These are phyloP conservation scores for Discostella stelligeroides DNA, from an alignment of 108 stramenopile species.

Conservation along the genomic window DNA sequence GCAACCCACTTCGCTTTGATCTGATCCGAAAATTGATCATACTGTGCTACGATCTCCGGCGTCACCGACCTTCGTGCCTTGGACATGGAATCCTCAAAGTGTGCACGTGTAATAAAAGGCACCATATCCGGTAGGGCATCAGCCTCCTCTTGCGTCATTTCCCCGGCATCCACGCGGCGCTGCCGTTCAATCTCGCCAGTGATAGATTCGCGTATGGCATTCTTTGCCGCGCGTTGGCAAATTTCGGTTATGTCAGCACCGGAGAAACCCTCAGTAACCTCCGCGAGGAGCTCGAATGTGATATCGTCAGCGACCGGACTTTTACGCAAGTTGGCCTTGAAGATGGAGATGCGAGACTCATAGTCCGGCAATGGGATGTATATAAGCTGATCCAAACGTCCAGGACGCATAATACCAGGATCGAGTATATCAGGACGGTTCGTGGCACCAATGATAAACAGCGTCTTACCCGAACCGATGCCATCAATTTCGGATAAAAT, in stretches of 20 bases:
- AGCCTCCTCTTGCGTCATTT: slow-evolving; percentile 82
- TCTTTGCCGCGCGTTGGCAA: slow-evolving; percentile 90
- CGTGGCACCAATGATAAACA: slow-evolving; percentile 94
- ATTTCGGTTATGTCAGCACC: slow-evolving; percentile 97
- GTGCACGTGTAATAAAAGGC: slow-evolving; percentile 72
- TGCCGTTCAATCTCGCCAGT: slow-evolving; percentile 85
- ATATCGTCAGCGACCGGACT: slow-evolving; percentile 85
- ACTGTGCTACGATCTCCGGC: slow-evolving; percentile 85
- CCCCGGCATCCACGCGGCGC: slow-evolving; percentile 84
- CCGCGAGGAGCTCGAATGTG: slow-evolving; percentile 83
- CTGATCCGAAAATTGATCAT: slow-evolving; percentile 84
- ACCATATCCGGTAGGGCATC: slow-evolving; percentile 86
- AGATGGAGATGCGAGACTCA: slow-evolving; percentile 89
- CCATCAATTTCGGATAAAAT: slow-evolving; percentile 99
- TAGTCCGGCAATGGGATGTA: slow-evolving; percentile 93
- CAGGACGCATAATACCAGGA: slow-evolving; percentile 93
- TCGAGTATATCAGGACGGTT: slow-evolving; percentile 95
- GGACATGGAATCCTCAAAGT: slow-evolving; percentile 90
- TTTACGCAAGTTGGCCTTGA: slow-evolving; percentile 95
- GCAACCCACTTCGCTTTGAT: slow-evolving; percentile 84
- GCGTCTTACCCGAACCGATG: slow-evolving; percentile 91
- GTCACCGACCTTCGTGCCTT: slow-evolving; percentile 87
- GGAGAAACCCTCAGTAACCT: slow-evolving; percentile 90
- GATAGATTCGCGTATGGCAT: slow-evolving; percentile 94
- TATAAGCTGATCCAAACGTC: slow-evolving; percentile 94